Percentiles rank a stretch among this genome's conserved stretches.
Conservation (phyloP, 208 protist species). For the Leishmania guyanensis region DNA sequence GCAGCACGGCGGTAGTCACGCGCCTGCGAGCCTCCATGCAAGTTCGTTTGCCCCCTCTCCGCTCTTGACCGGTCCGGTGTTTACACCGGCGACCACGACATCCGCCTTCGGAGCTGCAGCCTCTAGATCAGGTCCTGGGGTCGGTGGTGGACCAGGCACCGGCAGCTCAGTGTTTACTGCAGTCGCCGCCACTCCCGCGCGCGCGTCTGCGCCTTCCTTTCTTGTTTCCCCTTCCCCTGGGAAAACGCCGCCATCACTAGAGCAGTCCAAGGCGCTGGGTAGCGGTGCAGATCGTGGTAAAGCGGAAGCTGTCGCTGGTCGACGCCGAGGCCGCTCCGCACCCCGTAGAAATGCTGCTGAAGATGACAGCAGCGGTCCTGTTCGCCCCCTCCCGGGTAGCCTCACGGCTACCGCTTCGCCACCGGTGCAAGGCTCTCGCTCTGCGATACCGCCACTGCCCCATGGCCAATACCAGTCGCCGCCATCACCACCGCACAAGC, state of each 20-base stretch:
- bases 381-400: not conserved
- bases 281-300: slow-evolving; percentile 6
- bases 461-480: slow-evolving; percentile 13
- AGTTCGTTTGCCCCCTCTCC: not conserved
- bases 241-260: not conserved
- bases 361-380: not conserved
- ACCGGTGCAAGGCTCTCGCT: not conserved
- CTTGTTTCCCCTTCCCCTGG: not conserved
- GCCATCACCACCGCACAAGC: not conserved
- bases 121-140: not conserved
- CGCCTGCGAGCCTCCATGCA: not conserved
- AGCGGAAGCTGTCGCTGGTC: not conserved
- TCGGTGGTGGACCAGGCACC: not conserved
- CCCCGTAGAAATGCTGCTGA: not conserved
- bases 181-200: slow-evolving; percentile 7
- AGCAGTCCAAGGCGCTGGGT: not conserved
- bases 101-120: slow-evolving; percentile 8
- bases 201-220: not conserved
- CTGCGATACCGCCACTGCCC: slow-evolving; percentile 10
- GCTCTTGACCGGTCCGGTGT: not conserved
- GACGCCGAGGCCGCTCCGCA: not conserved
- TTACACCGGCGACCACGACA: not conserved
- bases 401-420: not conserved
- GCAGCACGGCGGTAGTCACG: not conserved
- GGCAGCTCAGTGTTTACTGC: slow-evolving; percentile 4